phyloP scores from a whole-genome alignment of 768 basidiomycete species.

The Rhizopogon vinicolor region DNA sequence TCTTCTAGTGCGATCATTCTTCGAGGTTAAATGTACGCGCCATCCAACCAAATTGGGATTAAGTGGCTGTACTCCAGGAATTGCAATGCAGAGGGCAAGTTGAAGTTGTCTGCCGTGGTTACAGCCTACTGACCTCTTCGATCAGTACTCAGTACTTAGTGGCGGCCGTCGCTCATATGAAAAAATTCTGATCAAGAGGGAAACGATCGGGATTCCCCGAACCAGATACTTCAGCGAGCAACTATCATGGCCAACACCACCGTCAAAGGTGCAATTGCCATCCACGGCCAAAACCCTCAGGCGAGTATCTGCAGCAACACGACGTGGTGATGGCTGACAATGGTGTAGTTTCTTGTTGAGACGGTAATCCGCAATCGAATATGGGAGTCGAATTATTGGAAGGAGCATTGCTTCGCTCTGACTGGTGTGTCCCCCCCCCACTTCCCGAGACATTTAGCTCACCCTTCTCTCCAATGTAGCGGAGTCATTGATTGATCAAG shows the following conservation, averaged over 20 bases:
- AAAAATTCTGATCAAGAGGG: too few species aligned
- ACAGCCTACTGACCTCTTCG: neutral
- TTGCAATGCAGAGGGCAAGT: too few species aligned
- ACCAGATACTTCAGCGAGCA: neutral
- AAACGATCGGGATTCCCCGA: neutral
- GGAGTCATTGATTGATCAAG: slow-evolving; percentile 90
- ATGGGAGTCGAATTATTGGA: slow-evolving; percentile 94
- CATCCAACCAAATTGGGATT: too few species aligned
- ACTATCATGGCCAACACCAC: slow-evolving; percentile 86
- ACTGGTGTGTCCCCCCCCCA: slow-evolving; percentile 53
- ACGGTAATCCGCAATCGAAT: slow-evolving; percentile 95
- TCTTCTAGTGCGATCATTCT: too few species aligned
- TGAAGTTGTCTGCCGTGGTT: too few species aligned
- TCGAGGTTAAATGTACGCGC: too few species aligned
- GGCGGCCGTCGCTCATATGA: too few species aligned
- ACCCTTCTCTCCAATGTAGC: slow-evolving; percentile 40
- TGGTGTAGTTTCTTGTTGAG: slow-evolving; percentile 81
- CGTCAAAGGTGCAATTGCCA: slow-evolving; percentile 78
- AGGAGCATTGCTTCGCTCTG: slow-evolving; percentile 97
- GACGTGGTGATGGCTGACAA: slow-evolving; percentile 11
- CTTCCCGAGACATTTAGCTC: slow-evolving; percentile 1
- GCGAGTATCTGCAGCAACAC: slow-evolving; percentile 34
- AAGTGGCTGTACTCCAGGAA: too few species aligned
- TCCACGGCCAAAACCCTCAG: slow-evolving; percentile 97
- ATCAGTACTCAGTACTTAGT: too few species aligned